A percentile compares a stretch with the other conserved stretches of the same genome.
Conservation (phyloP, 345 rosid species). For the Syzygium aqueum region DNA sequence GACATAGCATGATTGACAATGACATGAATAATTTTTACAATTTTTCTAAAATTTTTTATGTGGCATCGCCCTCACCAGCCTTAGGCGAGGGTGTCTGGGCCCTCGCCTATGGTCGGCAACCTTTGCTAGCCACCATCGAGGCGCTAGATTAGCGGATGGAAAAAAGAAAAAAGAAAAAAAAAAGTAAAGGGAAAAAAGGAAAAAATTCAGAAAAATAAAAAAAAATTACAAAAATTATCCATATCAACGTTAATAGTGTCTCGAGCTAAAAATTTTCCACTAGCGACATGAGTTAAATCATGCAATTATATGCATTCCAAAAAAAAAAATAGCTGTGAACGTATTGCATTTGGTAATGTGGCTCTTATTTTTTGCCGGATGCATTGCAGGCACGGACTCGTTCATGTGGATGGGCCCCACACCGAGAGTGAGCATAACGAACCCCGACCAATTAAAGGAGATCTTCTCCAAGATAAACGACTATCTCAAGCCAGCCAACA, state of each 20-base stretch:
- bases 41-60: no score
- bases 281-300: not conserved
- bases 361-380: not conserved
- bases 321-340: not conserved
- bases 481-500: not conserved
- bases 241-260: accelerated
- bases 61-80: not conserved
- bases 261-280: not conserved
- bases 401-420: slow-evolving; percentile 9
- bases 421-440: slow-evolving; percentile 6
- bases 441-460: slow-evolving; percentile 2
- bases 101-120: no score
- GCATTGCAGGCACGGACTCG: slow-evolving; percentile 5
- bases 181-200: no score
- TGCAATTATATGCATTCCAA: not conserved
- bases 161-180: no score
- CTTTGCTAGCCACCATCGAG: accelerated
- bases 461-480: not conserved
- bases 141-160: not conserved
- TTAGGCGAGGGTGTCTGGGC: not conserved
- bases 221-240: no score
- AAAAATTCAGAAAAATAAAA: no score
- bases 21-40: not conserved
- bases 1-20: no score
- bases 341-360: not conserved